Conservation (phyloP, 1,284 basidiomycete genomes). For the Cutaneotrichosporon sp. region DNA sequence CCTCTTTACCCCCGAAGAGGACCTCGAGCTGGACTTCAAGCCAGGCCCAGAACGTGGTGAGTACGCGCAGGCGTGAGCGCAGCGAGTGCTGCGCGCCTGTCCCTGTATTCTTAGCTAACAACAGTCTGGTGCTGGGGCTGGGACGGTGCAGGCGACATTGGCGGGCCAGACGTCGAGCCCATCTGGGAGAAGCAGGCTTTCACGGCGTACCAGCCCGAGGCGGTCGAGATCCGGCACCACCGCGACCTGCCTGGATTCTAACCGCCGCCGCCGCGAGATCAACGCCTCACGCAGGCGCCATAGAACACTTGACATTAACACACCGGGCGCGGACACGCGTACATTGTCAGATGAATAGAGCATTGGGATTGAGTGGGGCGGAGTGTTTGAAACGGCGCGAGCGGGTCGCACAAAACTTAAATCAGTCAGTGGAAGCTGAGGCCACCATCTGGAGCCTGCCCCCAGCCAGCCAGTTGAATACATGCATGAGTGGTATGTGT, state of each 20-base stretch:
- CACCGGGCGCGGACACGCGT: not conserved
- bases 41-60: slow-evolving; percentile 79
- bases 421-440: too few species aligned
- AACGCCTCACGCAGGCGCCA: not conserved
- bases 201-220: slow-evolving; percentile 56
- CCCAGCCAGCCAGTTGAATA: not conserved
- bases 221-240: slow-evolving; percentile 70
- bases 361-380: slow-evolving; percentile 11
- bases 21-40: slow-evolving; percentile 64
- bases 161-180: slow-evolving; percentile 85
- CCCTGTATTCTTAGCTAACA: not conserved
- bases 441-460: not conserved
- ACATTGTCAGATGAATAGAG: slow-evolving; percentile 9
- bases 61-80: slow-evolving; percentile 34
- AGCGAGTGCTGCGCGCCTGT: not conserved
- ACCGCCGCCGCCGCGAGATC: too few species aligned
- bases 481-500: not conserved
- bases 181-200: slow-evolving; percentile 85
- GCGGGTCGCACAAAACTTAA: too few species aligned
- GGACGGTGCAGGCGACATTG: slow-evolving; percentile 93
- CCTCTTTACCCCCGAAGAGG: slow-evolving; percentile 80
- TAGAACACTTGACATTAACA: not conserved
- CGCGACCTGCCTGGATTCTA: slow-evolving; percentile 48
- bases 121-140: slow-evolving; percentile 98
- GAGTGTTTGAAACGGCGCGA: too few species aligned